Conservation (phyloP, 1,139 yeast species). For the Candida tropicalis region DNA sequence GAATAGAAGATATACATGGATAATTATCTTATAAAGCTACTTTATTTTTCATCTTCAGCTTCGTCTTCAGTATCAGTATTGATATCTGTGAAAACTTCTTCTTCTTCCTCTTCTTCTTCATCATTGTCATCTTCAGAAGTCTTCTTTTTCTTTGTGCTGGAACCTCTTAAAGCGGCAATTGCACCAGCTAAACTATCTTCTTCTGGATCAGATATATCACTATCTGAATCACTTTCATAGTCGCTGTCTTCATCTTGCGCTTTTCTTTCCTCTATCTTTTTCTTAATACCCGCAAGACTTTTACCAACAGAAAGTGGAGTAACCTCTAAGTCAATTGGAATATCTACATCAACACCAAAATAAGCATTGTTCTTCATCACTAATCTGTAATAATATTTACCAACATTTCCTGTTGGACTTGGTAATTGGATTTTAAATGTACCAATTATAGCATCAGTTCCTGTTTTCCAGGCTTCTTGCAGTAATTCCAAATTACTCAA, state of each 20-base stretch:
- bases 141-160: slow-evolving; percentile 34
- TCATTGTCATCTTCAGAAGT: slow-evolving; percentile 27
- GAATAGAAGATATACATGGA: too few species aligned
- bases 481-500: slow-evolving; percentile 57
- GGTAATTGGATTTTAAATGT: slow-evolving; percentile 75
- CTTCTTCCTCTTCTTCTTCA: slow-evolving; percentile 43
- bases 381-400: slow-evolving; percentile 65
- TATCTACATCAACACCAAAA: slow-evolving; percentile 71
- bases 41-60: slow-evolving; percentile 50
- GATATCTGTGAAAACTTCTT: slow-evolving; percentile 49
- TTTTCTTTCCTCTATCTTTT: slow-evolving; percentile 19
- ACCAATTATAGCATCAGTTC: slow-evolving; percentile 54
- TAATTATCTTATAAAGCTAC: too few species aligned
- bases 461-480: slow-evolving; percentile 46
- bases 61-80: slow-evolving; percentile 59
- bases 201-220: slow-evolving; percentile 65
- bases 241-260: slow-evolving; percentile 23
- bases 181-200: slow-evolving; percentile 71
- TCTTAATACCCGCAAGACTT: slow-evolving; percentile 18
- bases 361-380: slow-evolving; percentile 66
- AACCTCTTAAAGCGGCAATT: slow-evolving; percentile 62
- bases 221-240: slow-evolving; percentile 37
- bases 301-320: slow-evolving; percentile 45
- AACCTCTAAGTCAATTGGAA: slow-evolving; percentile 65
- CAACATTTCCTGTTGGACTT: slow-evolving; percentile 63